Conservation (phyloP, 805 yeast genomes). For the Brettanomyces sp. region DNA sequence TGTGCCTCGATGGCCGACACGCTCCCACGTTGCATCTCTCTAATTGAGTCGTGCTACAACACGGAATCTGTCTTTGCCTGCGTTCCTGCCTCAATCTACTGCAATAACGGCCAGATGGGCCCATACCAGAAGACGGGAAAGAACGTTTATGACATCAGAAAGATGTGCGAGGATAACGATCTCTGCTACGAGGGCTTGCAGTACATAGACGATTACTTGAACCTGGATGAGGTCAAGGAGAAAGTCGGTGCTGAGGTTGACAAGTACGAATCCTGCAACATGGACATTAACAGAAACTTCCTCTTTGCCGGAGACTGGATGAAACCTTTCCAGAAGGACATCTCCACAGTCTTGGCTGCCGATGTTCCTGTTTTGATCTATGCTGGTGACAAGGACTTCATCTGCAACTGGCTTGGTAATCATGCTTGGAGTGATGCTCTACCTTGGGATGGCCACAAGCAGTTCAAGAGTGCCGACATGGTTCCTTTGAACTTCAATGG, state of each 20-base stretch:
- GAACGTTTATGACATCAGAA: constrained; percentile 59
- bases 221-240: constrained; percentile 42
- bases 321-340: constrained; percentile 53
- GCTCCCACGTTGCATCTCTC: constrained; percentile 55
- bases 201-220: constrained; percentile 42
- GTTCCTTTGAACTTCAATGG: constrained; percentile 21
- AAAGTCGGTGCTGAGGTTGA: constrained; percentile 49
- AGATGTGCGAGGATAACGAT: constrained; percentile 39
- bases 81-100: constrained; percentile 56
- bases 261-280: constrained; percentile 42
- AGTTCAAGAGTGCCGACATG: constrained; percentile 19
- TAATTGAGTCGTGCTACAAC: constrained; percentile 59
- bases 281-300: constrained; percentile 40
- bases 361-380: constrained; percentile 75
- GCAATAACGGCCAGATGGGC: constrained; percentile 54
- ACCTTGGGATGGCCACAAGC: constrained; percentile 46
- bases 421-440: constrained; percentile 69
- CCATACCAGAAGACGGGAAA: constrained; percentile 48
- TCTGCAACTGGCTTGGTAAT: constrained; percentile 91
- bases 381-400: constrained; percentile 92
- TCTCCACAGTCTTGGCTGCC: constrained; percentile 49
- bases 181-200: constrained; percentile 45
- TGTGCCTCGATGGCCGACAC: constrained; percentile 56
- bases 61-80: constrained; percentile 47
- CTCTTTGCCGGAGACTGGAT: constrained; percentile 54